These are phyloP conservation scores for Beauveria sp. DNA, from an alignment of 2,329 filamentous ascomycete genomes.

Conservation along the genomic window DNA sequence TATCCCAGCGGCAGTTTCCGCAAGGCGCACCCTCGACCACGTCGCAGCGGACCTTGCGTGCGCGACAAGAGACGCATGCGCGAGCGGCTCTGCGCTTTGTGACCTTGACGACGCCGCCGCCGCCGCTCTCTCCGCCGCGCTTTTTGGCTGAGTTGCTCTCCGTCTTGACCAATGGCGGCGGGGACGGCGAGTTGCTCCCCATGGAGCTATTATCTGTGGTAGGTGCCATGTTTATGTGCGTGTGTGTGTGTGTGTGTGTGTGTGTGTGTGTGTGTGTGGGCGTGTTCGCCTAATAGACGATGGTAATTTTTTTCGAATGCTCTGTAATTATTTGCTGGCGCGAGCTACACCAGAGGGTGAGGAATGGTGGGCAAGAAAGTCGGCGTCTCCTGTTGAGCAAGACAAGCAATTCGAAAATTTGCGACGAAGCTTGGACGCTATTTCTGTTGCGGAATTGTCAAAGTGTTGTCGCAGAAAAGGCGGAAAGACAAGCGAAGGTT, in stretches of 20 bases:
- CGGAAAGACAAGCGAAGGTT: background rate
- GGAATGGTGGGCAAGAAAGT: background rate
- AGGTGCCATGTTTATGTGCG: background rate
- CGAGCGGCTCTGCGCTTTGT: conserved; percentile 82
- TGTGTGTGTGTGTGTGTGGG: no score
- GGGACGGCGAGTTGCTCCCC: conserved; percentile 23
- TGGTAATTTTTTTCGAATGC: background rate
- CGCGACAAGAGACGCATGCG: conserved; percentile 81
- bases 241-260: no score
- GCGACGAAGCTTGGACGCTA: background rate
- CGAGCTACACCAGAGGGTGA: background rate
- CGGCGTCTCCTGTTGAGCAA: background rate
- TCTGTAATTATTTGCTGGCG: background rate
- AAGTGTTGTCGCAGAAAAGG: no score
- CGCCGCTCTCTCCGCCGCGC: conserved; percentile 17
- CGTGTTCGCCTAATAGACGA: background rate
- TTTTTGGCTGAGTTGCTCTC: conserved; percentile 22
- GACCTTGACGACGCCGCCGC: conserved; percentile 34
- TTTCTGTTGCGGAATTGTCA: no score
- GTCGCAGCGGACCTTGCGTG: conserved; percentile 88
- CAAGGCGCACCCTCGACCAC: conserved; percentile 83
- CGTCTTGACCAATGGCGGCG: conserved; percentile 18
- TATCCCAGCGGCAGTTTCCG: conserved; percentile 77
- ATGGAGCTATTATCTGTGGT: conserved; percentile 16
- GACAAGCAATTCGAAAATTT: no score